Conservation (phyloP, 1,284 basidiomycete genomes). For the Cryptococcus hybrid region DNA sequence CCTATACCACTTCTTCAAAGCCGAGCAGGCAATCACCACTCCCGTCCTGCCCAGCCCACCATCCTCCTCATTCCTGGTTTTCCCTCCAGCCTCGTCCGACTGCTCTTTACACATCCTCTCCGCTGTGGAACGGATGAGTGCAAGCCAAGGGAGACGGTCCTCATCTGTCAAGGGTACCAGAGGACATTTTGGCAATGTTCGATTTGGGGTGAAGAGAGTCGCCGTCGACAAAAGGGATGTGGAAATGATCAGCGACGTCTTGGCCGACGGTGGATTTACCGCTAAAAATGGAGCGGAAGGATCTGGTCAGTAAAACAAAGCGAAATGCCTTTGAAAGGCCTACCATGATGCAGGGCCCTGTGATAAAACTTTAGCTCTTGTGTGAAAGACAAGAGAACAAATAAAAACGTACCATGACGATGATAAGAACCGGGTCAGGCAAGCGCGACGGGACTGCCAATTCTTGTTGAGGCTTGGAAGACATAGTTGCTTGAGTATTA, state of each 20-base stretch:
- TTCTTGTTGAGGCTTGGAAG: slow-evolving; percentile 12
- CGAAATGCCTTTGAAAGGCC: neutral
- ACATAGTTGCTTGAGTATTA: too few species aligned
- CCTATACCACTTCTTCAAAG: slow-evolving; percentile 77
- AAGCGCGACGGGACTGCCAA: slow-evolving; percentile 32
- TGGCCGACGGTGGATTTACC: slow-evolving; percentile 86
- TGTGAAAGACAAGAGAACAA: neutral
- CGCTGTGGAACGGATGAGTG: slow-evolving; percentile 66
- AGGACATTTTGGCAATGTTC: slow-evolving; percentile 62
- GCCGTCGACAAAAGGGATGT: slow-evolving; percentile 79
- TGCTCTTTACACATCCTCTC: slow-evolving; percentile 55
- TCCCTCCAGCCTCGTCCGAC: slow-evolving; percentile 34
- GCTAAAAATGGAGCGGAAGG: slow-evolving; percentile 35
- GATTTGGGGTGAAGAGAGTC: slow-evolving; percentile 79
- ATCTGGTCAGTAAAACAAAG: neutral
- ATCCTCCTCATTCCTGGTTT: slow-evolving; percentile 18
- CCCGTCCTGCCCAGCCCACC: slow-evolving; percentile 52
- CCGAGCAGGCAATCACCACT: slow-evolving; percentile 81
- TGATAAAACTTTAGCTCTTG: too few species aligned
- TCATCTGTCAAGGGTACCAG: slow-evolving; percentile 61
- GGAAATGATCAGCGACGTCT: slow-evolving; percentile 62
- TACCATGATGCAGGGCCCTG: slow-evolving; percentile 24
- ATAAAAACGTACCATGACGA: slow-evolving; percentile 46
- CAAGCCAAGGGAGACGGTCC: slow-evolving; percentile 85
- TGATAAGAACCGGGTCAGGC: slow-evolving; percentile 44